phyloP scores from a whole-genome alignment of 1,284 basidiomycete genomes.

The Salmacisia buchloeana region DNA sequence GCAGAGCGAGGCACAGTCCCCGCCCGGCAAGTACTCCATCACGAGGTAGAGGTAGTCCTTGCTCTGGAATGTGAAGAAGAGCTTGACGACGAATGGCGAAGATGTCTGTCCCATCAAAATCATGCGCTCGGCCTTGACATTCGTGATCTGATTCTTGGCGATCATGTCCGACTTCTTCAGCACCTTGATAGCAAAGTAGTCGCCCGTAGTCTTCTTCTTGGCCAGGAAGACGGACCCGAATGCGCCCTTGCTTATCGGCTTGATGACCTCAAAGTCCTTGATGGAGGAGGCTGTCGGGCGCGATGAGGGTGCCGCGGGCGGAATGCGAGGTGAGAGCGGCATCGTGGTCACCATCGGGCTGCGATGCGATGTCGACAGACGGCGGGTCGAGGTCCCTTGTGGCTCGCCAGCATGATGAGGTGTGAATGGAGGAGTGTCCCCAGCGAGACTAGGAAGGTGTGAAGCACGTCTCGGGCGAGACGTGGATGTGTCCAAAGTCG shows the following conservation, averaged over 20 bases:
- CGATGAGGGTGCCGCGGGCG: constrained; percentile 69
- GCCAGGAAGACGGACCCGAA: constrained; percentile 94
- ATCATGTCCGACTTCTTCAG: constrained; percentile 99
- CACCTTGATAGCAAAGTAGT: constrained; percentile 99
- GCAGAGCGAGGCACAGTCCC: constrained; percentile 92
- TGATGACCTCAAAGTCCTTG: constrained; percentile 98
- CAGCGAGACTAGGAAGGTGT: constrained; percentile 19
- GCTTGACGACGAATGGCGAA: constrained; percentile 72
- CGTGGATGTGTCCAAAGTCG: background rate
- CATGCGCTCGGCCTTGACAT: constrained; percentile 98
- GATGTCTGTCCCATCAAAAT: constrained; percentile 99
- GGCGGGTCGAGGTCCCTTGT: constrained; percentile 10
- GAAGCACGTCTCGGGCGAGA: constrained; percentile 24
- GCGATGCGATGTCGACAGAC: constrained; percentile 15
- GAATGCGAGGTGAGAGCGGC: constrained; percentile 74
- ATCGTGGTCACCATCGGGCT: constrained; percentile 42
- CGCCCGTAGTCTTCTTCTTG: constrained; percentile 94
- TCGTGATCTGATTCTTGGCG: constrained; percentile 99
- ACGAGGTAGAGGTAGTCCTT: constrained; percentile 54
- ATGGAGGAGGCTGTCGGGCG: constrained; percentile 83
- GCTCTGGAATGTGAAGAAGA: constrained; percentile 55
- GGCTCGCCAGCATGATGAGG: constrained; percentile 19
- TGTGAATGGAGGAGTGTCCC: constrained; percentile 39
- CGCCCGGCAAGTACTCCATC: constrained; percentile 64
- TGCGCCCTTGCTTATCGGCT: constrained; percentile 97